A percentile compares a stretch with the other conserved stretches of the same genome.
These are phyloP conservation scores for Aquanectria penicillioides DNA, from an alignment of 2,329 filamentous ascomycete genomes.

Conservation along the genomic window DNA sequence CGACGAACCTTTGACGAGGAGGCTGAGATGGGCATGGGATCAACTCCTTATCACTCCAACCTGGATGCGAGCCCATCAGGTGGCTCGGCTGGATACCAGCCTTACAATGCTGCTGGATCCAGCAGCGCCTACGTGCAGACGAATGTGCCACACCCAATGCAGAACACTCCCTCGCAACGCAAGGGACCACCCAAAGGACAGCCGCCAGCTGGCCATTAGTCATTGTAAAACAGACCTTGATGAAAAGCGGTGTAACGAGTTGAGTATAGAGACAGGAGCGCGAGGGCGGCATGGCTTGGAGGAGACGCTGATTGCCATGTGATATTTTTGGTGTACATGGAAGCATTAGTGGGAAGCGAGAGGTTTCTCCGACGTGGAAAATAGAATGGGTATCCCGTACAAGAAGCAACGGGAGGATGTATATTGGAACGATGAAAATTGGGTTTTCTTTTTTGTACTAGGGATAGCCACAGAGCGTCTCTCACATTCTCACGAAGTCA, in stretches of 20 bases:
- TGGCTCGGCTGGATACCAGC: slow-evolving; percentile 36
- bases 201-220: slow-evolving; percentile 37
- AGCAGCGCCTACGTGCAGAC: slow-evolving; percentile 26
- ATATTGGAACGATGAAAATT: slow-evolving; percentile 31
- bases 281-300: slow-evolving; percentile 18
- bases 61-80: slow-evolving; percentile 33
- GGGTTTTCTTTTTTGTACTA: slow-evolving; percentile 6
- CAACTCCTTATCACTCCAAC: slow-evolving; percentile 45
- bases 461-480: slow-evolving; percentile 29
- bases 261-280: slow-evolving; percentile 24
- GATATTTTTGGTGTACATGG: slow-evolving; percentile 30
- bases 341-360: slow-evolving; percentile 18
- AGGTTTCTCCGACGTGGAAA: background rate
- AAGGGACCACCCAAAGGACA: slow-evolving; percentile 28
- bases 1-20: slow-evolving; percentile 56
- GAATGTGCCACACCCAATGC: slow-evolving; percentile 35
- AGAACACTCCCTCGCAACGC: slow-evolving; percentile 25
- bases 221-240: slow-evolving; percentile 33
- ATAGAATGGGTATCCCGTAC: slow-evolving; percentile 32
- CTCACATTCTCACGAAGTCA: slow-evolving; percentile 40
- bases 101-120: slow-evolving; percentile 24
- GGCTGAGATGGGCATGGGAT: slow-evolving; percentile 49
- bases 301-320: slow-evolving; percentile 19
- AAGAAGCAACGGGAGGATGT: slow-evolving; percentile 27
- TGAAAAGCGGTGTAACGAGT: slow-evolving; percentile 22